These are phyloP conservation scores for Lentinula novae-zelandiae DNA, from an alignment of 1,284 basidiomycete genomes.

Conservation along the genomic window DNA sequence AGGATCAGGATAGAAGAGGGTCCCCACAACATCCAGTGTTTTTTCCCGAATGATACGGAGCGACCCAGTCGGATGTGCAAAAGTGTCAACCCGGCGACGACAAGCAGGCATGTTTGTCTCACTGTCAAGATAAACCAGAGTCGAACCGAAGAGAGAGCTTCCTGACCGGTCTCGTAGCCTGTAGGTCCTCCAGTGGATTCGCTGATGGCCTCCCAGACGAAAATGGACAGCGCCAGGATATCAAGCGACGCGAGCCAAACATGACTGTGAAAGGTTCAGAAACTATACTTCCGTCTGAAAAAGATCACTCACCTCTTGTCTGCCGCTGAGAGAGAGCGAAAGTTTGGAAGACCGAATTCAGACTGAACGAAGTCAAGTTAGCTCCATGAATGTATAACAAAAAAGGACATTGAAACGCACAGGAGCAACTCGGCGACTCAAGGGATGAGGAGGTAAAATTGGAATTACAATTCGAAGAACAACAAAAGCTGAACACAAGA, in stretches of 20 bases:
- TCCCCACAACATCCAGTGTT: slow-evolving; percentile 68
- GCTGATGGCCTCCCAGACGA: slow-evolving; percentile 59
- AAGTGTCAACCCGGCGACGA: slow-evolving; percentile 56
- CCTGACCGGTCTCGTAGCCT: slow-evolving; percentile 37
- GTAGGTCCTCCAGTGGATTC: slow-evolving; percentile 46
- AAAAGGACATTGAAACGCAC: slow-evolving; percentile 36
- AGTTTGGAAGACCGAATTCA: slow-evolving; percentile 68
- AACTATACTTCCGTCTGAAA: background rate
- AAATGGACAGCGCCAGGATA: slow-evolving; percentile 52
- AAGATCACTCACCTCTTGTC: slow-evolving; percentile 41
- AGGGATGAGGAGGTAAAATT: slow-evolving; percentile 63
- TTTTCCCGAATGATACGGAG: slow-evolving; percentile 59
- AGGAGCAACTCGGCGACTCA: slow-evolving; percentile 66
- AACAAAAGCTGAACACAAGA: slow-evolving; percentile 65
- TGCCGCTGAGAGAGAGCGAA: slow-evolving; percentile 56
- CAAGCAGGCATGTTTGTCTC: slow-evolving; percentile 61
- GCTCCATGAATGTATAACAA: slow-evolving; percentile 13
- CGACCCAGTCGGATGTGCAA: slow-evolving; percentile 66
- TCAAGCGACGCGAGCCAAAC: slow-evolving; percentile 68
- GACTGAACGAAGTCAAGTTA: slow-evolving; percentile 39
- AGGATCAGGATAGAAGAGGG: slow-evolving; percentile 51
- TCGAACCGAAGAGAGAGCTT: slow-evolving; percentile 49
- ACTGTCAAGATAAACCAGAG: slow-evolving; percentile 62
- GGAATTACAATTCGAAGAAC: slow-evolving; percentile 70
- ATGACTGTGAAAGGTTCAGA: slow-evolving; percentile 33